These are phyloP conservation scores for Suaeda aralocaspica DNA, from an alignment of 148 eudicot genomes.

Conservation along the genomic window DNA sequence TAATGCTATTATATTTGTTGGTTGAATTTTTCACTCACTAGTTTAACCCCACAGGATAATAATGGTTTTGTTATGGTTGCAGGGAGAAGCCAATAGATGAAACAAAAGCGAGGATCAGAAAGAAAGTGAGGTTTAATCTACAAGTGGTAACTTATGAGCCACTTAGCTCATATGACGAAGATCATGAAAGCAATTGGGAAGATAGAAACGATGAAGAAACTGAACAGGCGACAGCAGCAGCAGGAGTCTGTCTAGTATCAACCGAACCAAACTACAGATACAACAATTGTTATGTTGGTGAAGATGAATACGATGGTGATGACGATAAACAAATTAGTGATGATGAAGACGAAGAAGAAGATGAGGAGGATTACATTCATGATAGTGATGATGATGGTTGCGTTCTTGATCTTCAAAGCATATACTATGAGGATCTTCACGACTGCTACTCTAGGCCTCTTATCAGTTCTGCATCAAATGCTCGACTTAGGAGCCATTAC, in stretches of 20 bases:
- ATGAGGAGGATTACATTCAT: conserved; percentile 14
- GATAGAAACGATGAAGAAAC: conserved; percentile 10
- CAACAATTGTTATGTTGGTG: conserved; percentile 22
- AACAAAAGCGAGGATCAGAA: conserved; percentile 34
- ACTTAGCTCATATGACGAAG: conserved; percentile 29
- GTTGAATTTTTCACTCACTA: not conserved
- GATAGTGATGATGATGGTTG: conserved; percentile 1
- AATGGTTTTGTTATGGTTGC: conserved; percentile 7
- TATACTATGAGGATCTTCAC: conserved; percentile 8
- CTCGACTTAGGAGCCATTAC: conserved; percentile 34
- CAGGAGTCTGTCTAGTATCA: not conserved
- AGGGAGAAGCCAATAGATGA: conserved; percentile 40
- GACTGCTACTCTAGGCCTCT: conserved; percentile 18
- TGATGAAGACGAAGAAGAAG: conserved; percentile 26
- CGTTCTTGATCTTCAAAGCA: not conserved
- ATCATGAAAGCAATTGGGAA: conserved; percentile 16
- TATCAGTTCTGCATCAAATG: conserved; percentile 15
- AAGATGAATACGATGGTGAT: conserved; percentile 21
- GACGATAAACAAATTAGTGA: conserved; percentile 21
- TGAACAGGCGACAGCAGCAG: conserved; percentile 5
- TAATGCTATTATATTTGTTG: not conserved
- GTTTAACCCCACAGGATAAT: not conserved
- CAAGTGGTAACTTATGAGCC: conserved; percentile 67
- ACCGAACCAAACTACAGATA: conserved; percentile 21
- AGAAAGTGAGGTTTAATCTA: conserved; percentile 69